Conservation (phyloP, 495 filamentous ascomycete genomes). For the Xanthoparmelia taractica region DNA sequence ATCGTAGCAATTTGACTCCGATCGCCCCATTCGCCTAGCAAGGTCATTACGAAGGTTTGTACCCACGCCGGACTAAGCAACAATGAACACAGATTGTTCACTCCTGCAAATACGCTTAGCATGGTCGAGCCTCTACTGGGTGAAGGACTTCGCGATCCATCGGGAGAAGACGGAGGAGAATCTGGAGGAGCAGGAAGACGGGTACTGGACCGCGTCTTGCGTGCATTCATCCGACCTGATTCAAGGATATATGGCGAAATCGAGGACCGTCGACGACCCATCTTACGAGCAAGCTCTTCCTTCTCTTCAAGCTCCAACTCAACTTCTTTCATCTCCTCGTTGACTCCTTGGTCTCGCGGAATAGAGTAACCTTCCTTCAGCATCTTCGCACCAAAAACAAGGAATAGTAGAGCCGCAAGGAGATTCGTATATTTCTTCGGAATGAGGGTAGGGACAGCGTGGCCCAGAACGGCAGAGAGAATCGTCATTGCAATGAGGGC, state of each 20-base stretch:
- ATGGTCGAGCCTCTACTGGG: conserved; percentile 36
- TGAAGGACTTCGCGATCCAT: conserved; percentile 50
- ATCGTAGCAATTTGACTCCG: conserved; percentile 97
- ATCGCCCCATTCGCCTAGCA: conserved; percentile 96
- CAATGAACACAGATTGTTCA: conserved; percentile 81
- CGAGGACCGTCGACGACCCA: conserved; percentile 46
- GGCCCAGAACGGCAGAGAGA: conserved; percentile 90
- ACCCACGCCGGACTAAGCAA: conserved; percentile 95
- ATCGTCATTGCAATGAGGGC: conserved; percentile 91
- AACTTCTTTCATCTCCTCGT: conserved; percentile 94
- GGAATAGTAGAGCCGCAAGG: conserved; percentile 73
- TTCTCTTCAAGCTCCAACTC: conserved; percentile 94
- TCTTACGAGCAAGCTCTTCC: conserved; percentile 56
- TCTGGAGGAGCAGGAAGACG: conserved; percentile 49
- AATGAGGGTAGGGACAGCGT: conserved; percentile 85
- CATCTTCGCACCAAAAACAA: conserved; percentile 81
- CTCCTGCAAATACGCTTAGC: conserved; percentile 46
- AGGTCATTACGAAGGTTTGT: conserved; percentile 98
- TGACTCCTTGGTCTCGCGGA: conserved; percentile 77
- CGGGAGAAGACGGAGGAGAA: conserved; percentile 44
- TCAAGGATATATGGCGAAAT: conserved; percentile 45
- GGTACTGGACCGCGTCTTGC: conserved; percentile 40
- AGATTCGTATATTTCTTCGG: conserved; percentile 83
- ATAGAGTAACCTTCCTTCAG: conserved; percentile 83
- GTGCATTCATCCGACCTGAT: conserved; percentile 38